Evolutionary conservation across 768 basidiomycete genomes (phyloP).

Genomic region (Xanthoconium purpureum): DNA sequence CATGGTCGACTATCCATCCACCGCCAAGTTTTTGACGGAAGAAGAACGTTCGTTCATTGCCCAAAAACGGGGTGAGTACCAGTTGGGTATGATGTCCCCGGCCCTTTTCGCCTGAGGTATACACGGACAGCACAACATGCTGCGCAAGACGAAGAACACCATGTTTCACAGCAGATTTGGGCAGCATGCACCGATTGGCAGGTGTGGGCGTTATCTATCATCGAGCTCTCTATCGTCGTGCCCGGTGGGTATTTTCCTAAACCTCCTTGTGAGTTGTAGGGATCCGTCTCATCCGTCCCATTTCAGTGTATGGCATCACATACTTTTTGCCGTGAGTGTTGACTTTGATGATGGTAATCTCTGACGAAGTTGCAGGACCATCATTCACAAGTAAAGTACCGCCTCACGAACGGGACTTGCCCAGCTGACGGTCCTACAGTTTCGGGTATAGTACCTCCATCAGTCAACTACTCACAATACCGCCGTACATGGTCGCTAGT

Average conservation of each 20-base stretch:
- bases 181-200: slow-evolving; percentile 4
- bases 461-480: slow-evolving; percentile 1
- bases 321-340: slow-evolving; percentile 3
- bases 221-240: background rate
- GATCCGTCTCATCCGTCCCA: background rate
- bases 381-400: background rate
- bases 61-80: background rate
- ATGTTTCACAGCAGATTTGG: background rate
- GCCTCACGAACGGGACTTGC: no score
- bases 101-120: background rate
- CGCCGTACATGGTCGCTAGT: background rate
- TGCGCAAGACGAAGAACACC: background rate
- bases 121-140: background rate
- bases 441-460: background rate
- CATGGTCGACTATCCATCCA: slow-evolving; percentile 3
- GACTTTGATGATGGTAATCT: background rate
- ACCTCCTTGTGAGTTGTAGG: background rate
- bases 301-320: slow-evolving; percentile 1
- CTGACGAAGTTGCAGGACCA: slow-evolving; percentile 1
- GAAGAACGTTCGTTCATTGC: background rate
- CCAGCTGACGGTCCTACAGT: background rate
- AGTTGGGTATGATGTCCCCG: background rate
- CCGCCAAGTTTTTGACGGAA: background rate
- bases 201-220: background rate
- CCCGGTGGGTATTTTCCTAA: background rate